phyloP scores from a whole-genome alignment of 1,284 basidiomycete genomes.

The Tylopilus sp. region DNA sequence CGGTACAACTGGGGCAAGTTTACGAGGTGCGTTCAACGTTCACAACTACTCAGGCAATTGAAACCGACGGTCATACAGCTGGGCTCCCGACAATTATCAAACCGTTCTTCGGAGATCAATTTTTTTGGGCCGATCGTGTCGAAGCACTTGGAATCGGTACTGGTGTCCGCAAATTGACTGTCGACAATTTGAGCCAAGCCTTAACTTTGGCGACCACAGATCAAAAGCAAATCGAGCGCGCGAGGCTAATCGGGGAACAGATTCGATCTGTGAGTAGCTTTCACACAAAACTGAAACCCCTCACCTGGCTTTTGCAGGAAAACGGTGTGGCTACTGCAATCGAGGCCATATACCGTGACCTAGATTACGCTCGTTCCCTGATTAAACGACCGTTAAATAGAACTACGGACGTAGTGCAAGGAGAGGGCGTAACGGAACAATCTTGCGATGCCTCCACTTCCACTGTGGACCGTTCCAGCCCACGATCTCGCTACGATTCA shows the following conservation, averaged over 20 bases:
- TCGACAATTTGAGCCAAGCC: constrained; percentile 72
- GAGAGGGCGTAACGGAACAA: constrained; percentile 40
- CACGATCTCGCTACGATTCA: constrained; percentile 54
- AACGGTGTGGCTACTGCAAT: constrained; percentile 85
- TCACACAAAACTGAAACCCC: neutral
- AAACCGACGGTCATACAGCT: constrained; percentile 43
- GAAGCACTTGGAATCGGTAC: constrained; percentile 89
- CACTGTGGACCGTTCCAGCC: constrained; percentile 32
- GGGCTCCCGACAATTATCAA: constrained; percentile 94
- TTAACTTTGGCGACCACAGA: constrained; percentile 80
- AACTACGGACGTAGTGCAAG: constrained; percentile 36
- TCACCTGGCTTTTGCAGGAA: constrained; percentile 51
- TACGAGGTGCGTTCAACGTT: constrained; percentile 57
- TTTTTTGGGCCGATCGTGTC: constrained; percentile 94
- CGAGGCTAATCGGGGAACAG: constrained; percentile 75
- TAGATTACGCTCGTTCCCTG: constrained; percentile 81
- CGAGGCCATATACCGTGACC: constrained; percentile 87
- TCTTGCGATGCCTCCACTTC: constrained; percentile 27
- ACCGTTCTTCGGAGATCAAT: constrained; percentile 97
- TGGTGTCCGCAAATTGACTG: constrained; percentile 80
- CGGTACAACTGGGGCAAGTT: constrained; percentile 90
- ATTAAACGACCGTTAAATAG: constrained; percentile 53
- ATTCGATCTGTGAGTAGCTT: constrained; percentile 63
- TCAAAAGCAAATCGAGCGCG: constrained; percentile 80
- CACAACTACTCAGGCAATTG: neutral